A percentile compares a stretch with the other conserved stretches of the same genome.
Conservation (phyloP, 2,329 filamentous ascomycete genomes). For the Bipolaris oryzae region DNA sequence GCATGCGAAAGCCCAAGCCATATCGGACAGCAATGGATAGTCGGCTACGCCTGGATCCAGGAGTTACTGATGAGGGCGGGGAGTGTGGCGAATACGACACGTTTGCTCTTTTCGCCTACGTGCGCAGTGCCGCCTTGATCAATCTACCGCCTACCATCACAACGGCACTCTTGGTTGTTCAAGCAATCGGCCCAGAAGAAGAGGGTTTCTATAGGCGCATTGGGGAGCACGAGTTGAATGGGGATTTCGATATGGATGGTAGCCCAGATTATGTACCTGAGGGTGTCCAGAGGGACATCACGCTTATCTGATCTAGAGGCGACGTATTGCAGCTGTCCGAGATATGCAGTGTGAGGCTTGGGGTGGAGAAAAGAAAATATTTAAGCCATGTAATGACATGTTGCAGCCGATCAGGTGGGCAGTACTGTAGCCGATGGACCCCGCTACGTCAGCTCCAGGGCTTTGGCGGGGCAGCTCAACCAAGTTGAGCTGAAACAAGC, state of each 20-base stretch:
- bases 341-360: background rate
- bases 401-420: background rate
- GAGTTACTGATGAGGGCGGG: background rate
- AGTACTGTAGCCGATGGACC: slow-evolving; percentile 1
- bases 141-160: background rate
- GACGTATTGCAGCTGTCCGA: background rate
- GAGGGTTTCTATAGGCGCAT: background rate
- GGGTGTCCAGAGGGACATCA: background rate
- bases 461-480: slow-evolving; percentile 10
- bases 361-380: background rate
- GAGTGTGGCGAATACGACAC: background rate
- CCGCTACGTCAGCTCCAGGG: slow-evolving; percentile 6
- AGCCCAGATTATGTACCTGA: background rate
- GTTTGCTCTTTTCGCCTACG: background rate
- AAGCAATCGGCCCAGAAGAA: background rate
- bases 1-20: background rate
- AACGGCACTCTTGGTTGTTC: background rate
- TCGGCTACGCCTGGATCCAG: background rate
- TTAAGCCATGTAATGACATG: background rate
- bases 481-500: slow-evolving; percentile 9
- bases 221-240: background rate
- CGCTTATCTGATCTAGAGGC: background rate
- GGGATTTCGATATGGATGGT: background rate
- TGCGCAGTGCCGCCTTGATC: background rate
- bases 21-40: background rate